phyloP scores from a whole-genome alignment of 2,329 filamentous ascomycete genomes.

The Apiospora malaysiana region DNA sequence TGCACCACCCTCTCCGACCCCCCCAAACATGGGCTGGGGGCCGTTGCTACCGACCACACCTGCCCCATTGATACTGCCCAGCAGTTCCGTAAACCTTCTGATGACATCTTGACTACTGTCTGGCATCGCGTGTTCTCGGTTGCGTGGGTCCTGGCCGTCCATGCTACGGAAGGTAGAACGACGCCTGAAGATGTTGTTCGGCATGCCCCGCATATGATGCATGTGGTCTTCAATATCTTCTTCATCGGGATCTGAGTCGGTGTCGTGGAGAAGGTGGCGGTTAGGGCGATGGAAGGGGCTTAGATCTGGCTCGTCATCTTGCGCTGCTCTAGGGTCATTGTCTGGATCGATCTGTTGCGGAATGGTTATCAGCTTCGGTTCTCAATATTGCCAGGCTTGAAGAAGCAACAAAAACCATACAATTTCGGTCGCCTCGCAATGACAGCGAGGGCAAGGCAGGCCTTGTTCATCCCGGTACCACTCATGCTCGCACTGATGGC shows the following conservation, averaged over 20 bases:
- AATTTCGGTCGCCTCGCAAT: slow-evolving; percentile 83
- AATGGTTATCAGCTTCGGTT: slow-evolving; percentile 31
- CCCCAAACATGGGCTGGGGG: slow-evolving; percentile 33
- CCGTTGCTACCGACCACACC: slow-evolving; percentile 32
- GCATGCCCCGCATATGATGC: slow-evolving; percentile 45
- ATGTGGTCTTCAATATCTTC: slow-evolving; percentile 62
- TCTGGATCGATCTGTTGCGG: slow-evolving; percentile 54
- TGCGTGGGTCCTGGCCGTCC: slow-evolving; percentile 27
- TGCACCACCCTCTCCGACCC: slow-evolving; percentile 21
- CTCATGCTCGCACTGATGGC: slow-evolving; percentile 80
- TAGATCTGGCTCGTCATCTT: slow-evolving; percentile 29
- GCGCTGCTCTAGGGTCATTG: slow-evolving; percentile 64
- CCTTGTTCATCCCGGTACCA: slow-evolving; percentile 77
- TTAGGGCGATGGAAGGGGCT: neutral
- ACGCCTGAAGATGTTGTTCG: slow-evolving; percentile 48
- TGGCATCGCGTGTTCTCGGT: slow-evolving; percentile 28
- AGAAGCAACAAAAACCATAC: slow-evolving; percentile 56
- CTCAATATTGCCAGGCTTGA: neutral
- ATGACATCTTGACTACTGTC: slow-evolving; percentile 40
- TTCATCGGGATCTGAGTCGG: slow-evolving; percentile 64
- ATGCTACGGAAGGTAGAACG: slow-evolving; percentile 41
- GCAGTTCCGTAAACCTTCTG: slow-evolving; percentile 46
- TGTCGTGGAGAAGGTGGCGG: slow-evolving; percentile 34
- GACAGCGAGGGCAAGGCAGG: slow-evolving; percentile 78
- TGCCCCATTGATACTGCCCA: slow-evolving; percentile 37